phyloP scores from a whole-genome alignment of 2,329 filamentous ascomycete species.

The Cladosporium sp. region DNA sequence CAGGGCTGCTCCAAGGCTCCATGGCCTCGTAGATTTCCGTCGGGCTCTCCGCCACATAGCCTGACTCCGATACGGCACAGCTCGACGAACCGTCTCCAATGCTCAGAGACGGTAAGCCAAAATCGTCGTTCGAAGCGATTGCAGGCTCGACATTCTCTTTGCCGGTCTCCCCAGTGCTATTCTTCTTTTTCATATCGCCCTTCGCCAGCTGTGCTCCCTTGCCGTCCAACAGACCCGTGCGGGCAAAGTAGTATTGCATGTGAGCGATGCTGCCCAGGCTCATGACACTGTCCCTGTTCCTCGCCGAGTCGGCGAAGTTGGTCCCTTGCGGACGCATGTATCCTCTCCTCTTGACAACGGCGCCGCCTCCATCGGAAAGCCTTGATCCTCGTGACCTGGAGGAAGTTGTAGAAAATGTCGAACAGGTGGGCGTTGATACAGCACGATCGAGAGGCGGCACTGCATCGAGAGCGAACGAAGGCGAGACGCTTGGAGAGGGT shows the following conservation, averaged over 20 bases:
- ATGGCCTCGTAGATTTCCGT: slow-evolving; percentile 46
- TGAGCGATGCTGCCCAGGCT: slow-evolving; percentile 95
- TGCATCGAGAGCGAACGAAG: slow-evolving; percentile 59
- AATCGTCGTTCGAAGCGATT: slow-evolving; percentile 19
- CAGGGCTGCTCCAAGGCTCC: slow-evolving; percentile 30
- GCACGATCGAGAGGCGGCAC: slow-evolving; percentile 59
- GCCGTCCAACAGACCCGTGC: slow-evolving; percentile 87
- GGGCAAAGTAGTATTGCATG: slow-evolving; percentile 95
- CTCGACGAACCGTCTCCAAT: slow-evolving; percentile 24
- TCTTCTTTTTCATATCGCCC: slow-evolving; percentile 37
- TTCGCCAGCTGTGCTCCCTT: slow-evolving; percentile 83
- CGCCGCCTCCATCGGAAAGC: slow-evolving; percentile 44
- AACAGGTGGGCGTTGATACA: slow-evolving; percentile 56
- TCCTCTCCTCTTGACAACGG: slow-evolving; percentile 59
- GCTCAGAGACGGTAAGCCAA: slow-evolving; percentile 21
- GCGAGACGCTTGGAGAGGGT: slow-evolving; percentile 61
- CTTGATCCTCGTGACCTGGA: slow-evolving; percentile 45
- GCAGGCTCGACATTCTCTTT: slow-evolving; percentile 31
- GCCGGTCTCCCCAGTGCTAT: slow-evolving; percentile 13
- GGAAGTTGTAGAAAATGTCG: slow-evolving; percentile 49
- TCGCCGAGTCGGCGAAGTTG: slow-evolving; percentile 84
- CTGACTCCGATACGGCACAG: slow-evolving; percentile 32
- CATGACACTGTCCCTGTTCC: slow-evolving; percentile 89
- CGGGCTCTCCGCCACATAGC: slow-evolving; percentile 49
- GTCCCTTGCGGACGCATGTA: slow-evolving; percentile 86